Evolutionary conservation across 169 alveolate genomes (phyloP).

Genomic region (Eimeria tenella): DNA sequence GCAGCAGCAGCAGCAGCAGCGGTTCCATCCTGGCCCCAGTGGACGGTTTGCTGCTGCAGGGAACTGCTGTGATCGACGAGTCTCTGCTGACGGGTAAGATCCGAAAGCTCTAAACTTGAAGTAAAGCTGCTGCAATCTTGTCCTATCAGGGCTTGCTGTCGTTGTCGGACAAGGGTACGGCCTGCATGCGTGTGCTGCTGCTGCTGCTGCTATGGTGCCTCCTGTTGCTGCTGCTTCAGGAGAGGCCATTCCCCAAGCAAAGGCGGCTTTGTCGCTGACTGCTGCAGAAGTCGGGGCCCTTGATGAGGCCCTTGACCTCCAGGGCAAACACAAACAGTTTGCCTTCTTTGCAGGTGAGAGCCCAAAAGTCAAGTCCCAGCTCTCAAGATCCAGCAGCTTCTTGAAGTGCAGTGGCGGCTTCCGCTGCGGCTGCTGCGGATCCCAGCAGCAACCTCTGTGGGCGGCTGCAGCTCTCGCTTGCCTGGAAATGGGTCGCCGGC

Average conservation of each 20-base stretch:
- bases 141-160: neutral
- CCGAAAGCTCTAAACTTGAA: neutral
- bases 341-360: slow-evolving; percentile 37
- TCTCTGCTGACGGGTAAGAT: slow-evolving; percentile 89
- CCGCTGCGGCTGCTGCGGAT: neutral
- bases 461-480: too few relatives aligned
- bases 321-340: slow-evolving; percentile 53
- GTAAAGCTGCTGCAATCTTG: neutral
- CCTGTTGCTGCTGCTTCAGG: slow-evolving; percentile 61
- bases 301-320: slow-evolving; percentile 12
- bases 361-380: neutral
- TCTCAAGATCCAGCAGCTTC: neutral
- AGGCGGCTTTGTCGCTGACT: slow-evolving; percentile 80
- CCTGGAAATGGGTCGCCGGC: too few relatives aligned
- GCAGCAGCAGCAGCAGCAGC: slow-evolving; percentile 36
- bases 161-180: neutral
- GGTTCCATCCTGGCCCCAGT: slow-evolving; percentile 47
- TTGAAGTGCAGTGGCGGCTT: neutral
- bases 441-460: too few relatives aligned
- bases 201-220: neutral
- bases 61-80: slow-evolving; percentile 84
- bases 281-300: slow-evolving; percentile 74
- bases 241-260: slow-evolving; percentile 90
- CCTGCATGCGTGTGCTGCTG: neutral
- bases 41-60: slow-evolving; percentile 78